A percentile compares a stretch with the other conserved stretches of the same genome.
Evolutionary conservation across 176 grass and related monocot species (phyloP).

Genomic region (Poa pratensis): DNA sequence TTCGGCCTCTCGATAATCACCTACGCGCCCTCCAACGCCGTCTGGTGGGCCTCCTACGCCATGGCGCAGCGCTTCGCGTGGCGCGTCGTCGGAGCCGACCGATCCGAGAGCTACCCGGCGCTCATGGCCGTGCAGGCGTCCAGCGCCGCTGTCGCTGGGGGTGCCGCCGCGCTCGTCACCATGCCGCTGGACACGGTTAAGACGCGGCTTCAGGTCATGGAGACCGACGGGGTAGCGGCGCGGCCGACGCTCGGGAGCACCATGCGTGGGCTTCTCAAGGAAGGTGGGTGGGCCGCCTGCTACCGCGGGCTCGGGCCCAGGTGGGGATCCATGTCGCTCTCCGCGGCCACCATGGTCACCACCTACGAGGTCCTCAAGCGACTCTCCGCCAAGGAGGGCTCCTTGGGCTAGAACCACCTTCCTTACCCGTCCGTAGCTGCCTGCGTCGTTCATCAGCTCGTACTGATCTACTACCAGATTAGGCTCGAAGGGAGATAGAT

Average conservation of each 20-base stretch:
- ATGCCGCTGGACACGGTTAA: constrained; percentile 98
- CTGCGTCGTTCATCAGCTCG: not conserved
- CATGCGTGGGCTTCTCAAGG: constrained; percentile 66
- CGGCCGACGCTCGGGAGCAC: constrained; percentile 62
- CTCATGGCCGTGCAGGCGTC: constrained; percentile 85
- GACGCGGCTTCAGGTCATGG: constrained; percentile 94
- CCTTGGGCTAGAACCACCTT: constrained; percentile 28
- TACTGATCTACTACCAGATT: not conserved
- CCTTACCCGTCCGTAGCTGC: not conserved
- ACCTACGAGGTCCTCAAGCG: constrained; percentile 85
- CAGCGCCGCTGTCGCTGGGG: constrained; percentile 77
- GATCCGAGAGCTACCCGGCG: constrained; percentile 45
- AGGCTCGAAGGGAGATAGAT: not conserved
- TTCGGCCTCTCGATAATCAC: constrained; percentile 96
- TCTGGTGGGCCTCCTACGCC: constrained; percentile 95
- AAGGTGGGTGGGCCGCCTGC: constrained; percentile 82
- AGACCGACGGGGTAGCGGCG: constrained; percentile 38
- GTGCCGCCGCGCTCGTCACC: constrained; percentile 77
- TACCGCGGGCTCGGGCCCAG: constrained; percentile 80
- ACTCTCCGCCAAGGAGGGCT: constrained; percentile 74
- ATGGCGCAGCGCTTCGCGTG: constrained; percentile 77
- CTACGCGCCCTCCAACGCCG: constrained; percentile 95
- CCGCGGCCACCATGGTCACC: constrained; percentile 82
- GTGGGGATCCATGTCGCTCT: constrained; percentile 89
- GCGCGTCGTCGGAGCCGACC: constrained; percentile 49